These are phyloP conservation scores for Delonix regia DNA, from an alignment of 306 rosid genomes.

Conservation along the genomic window DNA sequence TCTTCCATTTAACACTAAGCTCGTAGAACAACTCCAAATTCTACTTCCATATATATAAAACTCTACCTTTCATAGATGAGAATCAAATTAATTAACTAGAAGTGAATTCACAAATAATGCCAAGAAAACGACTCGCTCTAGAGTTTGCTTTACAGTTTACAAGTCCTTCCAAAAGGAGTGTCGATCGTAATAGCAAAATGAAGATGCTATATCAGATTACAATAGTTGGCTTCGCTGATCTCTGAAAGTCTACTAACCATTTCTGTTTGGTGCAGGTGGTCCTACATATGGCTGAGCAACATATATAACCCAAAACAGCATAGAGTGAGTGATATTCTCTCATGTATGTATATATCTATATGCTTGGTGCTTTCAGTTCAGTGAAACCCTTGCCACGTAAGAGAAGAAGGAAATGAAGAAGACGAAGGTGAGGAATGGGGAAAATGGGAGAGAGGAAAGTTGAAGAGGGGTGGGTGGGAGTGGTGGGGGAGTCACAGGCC, in stretches of 20 bases:
- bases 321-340: not conserved
- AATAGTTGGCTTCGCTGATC: conserved; percentile 35
- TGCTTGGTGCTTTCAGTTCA: not conserved
- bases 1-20: conserved; percentile 35
- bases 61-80: not conserved
- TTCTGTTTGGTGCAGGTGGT: conserved; percentile 50
- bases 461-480: not conserved
- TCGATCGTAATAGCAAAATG: not conserved
- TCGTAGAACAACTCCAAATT: conserved; percentile 27
- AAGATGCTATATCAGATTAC: not conserved
- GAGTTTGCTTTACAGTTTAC: not conserved
- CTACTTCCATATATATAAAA: conserved; percentile 16
- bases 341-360: not conserved
- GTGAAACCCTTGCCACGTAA: not conserved
- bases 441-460: too few relatives aligned
- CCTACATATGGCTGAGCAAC: conserved; percentile 35
- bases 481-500: not conserved
- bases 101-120: too few relatives aligned
- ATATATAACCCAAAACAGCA: not conserved
- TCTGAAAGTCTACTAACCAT: conserved; percentile 43
- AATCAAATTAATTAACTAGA: not conserved
- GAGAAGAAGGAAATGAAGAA: too few relatives aligned
- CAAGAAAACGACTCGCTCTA: not conserved
- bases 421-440: too few relatives aligned
- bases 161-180: conserved; percentile 7